Evolutionary conservation across 2,329 filamentous ascomycete genomes (phyloP).

Genomic region (Verticillium albo-atrum): DNA sequence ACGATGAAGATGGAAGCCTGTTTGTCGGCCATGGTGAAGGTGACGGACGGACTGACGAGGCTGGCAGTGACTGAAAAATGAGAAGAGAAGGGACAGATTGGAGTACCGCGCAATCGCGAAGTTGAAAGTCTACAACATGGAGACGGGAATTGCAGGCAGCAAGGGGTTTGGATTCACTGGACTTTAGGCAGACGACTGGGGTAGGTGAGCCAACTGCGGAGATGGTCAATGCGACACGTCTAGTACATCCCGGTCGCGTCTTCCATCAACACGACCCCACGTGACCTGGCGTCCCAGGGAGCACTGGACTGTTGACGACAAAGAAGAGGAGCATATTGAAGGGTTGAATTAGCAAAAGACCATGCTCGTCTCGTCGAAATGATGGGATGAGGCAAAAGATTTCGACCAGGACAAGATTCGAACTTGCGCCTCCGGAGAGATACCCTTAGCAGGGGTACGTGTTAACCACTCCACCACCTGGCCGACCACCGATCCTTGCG

Average conservation of each 20-base stretch:
- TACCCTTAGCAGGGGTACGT: neutral
- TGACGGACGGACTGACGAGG: neutral
- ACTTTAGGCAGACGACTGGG: neutral
- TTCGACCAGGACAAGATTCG: neutral
- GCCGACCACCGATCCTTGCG: neutral
- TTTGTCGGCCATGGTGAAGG: constrained; percentile 78
- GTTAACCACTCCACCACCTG: neutral
- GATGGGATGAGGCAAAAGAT: neutral
- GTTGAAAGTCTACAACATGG: neutral
- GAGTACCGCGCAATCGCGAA: neutral
- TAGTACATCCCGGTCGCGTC: neutral
- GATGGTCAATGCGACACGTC: neutral
- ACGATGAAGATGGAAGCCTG: constrained; percentile 90
- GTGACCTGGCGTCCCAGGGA: constrained; percentile 1
- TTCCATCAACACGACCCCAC: neutral
- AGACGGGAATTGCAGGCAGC: neutral
- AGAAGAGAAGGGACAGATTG: neutral
- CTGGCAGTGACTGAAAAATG: neutral
- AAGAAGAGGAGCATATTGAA: too few species aligned
- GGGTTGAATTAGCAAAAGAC: neutral
- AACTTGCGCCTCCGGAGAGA: neutral
- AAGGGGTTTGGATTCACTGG: neutral
- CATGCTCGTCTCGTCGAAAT: neutral
- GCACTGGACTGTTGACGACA: too few species aligned
- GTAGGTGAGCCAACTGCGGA: neutral